Conservation (phyloP, 2,329 filamentous ascomycete species). For the Zymoseptoria brevis region DNA sequence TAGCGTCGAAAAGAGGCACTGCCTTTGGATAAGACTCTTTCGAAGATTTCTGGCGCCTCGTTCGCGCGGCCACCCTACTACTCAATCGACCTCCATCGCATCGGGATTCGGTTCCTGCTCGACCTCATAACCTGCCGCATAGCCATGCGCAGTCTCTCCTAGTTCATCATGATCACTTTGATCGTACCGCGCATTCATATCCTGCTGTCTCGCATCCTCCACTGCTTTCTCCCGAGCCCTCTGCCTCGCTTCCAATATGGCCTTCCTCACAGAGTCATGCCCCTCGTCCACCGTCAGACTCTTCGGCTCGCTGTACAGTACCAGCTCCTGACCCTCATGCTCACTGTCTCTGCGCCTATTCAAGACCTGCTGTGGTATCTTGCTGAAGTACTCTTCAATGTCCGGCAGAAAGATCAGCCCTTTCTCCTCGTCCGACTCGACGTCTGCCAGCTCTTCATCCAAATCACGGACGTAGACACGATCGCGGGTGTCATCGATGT, state of each 20-base stretch:
- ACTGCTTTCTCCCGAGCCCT: slow-evolving; percentile 51
- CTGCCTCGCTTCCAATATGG: slow-evolving; percentile 70
- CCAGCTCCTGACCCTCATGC: slow-evolving; percentile 56
- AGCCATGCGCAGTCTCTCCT: slow-evolving; percentile 29
- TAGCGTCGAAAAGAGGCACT: too few relatives aligned
- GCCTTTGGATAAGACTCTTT: too few relatives aligned
- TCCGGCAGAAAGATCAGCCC: slow-evolving; percentile 73
- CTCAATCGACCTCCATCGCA: slow-evolving; percentile 60
- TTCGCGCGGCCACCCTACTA: too few relatives aligned
- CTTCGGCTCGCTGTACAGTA: slow-evolving; percentile 74
- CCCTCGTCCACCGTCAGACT: slow-evolving; percentile 69
- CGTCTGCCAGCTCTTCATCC: slow-evolving; percentile 73
- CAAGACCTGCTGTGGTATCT: slow-evolving; percentile 62
- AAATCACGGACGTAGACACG: slow-evolving; percentile 87
- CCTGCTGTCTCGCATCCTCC: slow-evolving; percentile 23
- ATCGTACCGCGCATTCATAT: slow-evolving; percentile 26
- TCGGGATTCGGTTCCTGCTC: slow-evolving; percentile 50
- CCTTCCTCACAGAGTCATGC: slow-evolving; percentile 67
- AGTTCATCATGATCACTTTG: slow-evolving; percentile 12
- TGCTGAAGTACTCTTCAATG: slow-evolving; percentile 70
- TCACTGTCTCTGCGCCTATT: slow-evolving; percentile 46
- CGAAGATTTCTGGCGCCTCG: too few relatives aligned
- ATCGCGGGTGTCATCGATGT: slow-evolving; percentile 76
- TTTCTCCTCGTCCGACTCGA: slow-evolving; percentile 52
- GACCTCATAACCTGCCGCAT: slow-evolving; percentile 21